Conservation (phyloP, 164 flowering plant species). For the Aristolochia californica region DNA sequence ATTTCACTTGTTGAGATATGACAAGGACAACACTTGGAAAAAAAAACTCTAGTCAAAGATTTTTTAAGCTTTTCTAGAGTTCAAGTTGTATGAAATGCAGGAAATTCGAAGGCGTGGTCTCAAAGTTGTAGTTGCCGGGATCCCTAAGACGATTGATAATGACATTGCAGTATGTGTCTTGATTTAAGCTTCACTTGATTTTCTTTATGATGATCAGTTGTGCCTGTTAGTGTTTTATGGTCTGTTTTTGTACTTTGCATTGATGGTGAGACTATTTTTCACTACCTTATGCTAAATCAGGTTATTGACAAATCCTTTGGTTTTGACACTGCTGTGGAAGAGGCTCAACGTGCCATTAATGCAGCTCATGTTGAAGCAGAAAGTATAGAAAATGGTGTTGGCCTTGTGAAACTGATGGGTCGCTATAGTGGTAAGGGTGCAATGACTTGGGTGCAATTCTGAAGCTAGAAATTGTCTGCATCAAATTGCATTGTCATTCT, state of each 20-base stretch:
- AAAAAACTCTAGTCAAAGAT: no score
- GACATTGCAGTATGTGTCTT: conserved; percentile 56
- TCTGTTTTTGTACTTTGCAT: neutral
- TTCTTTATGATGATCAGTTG: neutral
- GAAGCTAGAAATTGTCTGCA: neutral
- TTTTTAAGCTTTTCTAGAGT: neutral
- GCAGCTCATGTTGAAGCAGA: conserved; percentile 90
- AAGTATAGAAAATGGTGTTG: conserved; percentile 79
- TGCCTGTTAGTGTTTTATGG: neutral
- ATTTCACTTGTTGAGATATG: no score
- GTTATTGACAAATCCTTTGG: conserved; percentile 92
- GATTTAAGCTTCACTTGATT: neutral
- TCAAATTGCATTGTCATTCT: neutral
- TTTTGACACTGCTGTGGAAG: conserved; percentile 93
- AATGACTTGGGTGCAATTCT: no score
- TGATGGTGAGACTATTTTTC: no score
- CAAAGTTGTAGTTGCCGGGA: conserved; percentile 64
- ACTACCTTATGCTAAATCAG: conserved; percentile 22
- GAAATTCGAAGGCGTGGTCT: conserved; percentile 64
- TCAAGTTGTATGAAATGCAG: conserved; percentile 16
- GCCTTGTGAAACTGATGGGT: conserved; percentile 87
- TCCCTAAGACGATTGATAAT: conserved; percentile 84
- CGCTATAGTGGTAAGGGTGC: conserved; percentile 57
- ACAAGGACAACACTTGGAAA: neutral
- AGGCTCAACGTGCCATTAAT: conserved; percentile 89